Conservation (phyloP, 176 grass and related monocot genomes). For the Luzula sylvatica region DNA sequence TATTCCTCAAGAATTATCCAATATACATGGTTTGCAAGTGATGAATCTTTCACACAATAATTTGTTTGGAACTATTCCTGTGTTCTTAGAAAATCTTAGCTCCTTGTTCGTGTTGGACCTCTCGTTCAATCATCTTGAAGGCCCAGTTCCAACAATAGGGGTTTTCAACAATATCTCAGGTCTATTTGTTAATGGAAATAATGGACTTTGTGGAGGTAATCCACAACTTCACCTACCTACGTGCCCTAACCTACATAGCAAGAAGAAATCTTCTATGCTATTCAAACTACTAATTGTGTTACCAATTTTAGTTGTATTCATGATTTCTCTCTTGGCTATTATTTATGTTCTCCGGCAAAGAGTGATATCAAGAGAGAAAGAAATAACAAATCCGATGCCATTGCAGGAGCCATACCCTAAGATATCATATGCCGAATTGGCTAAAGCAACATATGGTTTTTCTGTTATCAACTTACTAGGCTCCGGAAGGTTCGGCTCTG, state of each 20-base stretch:
- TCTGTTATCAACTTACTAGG: background rate
- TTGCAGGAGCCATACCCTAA: background rate
- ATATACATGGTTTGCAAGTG: constrained; percentile 19
- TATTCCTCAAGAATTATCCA: constrained; percentile 33
- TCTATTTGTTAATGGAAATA: constrained; percentile 29
- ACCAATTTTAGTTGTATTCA: background rate
- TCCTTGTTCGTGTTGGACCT: constrained; percentile 29
- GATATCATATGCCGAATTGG: constrained; percentile 4
- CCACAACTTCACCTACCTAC: constrained; percentile 11
- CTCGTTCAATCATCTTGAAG: constrained; percentile 39
- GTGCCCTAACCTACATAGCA: constrained; percentile 11
- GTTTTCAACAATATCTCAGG: constrained; percentile 28
- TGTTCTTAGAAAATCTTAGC: constrained; percentile 7
- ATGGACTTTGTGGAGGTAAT: constrained; percentile 29
- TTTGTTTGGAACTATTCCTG: constrained; percentile 36
- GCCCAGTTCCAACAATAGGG: constrained; percentile 25
- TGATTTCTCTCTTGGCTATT: background rate
- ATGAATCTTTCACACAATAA: constrained; percentile 36
- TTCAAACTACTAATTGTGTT: constrained; percentile 11
- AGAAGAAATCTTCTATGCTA: background rate
- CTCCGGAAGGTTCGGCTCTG: constrained; percentile 2
- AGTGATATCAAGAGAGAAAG: background rate
- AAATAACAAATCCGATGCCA: too few relatives aligned
- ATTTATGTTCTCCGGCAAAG: background rate
- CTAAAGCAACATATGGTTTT: constrained; percentile 7